phyloP scores from a whole-genome alignment of 1,284 basidiomycete species.

The Sporisorium sorghi region DNA sequence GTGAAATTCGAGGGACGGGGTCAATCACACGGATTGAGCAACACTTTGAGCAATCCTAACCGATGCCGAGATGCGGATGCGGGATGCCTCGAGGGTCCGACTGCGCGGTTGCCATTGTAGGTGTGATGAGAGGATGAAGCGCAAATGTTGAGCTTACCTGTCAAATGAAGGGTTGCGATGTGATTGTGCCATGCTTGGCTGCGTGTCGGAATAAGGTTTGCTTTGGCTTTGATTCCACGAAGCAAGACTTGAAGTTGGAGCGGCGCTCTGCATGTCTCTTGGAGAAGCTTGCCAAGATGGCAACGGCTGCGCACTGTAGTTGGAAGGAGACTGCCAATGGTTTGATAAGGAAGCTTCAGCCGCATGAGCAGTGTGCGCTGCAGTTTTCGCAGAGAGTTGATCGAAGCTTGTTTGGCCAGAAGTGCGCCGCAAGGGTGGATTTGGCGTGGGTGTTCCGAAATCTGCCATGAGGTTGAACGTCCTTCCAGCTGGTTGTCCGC shows the following conservation, averaged over 20 bases:
- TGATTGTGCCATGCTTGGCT: constrained; percentile 7
- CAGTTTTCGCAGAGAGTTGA: background rate
- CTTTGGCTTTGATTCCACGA: constrained; percentile 19
- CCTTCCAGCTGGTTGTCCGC: constrained; percentile 15
- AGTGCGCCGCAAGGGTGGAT: constrained; percentile 15
- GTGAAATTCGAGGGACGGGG: background rate
- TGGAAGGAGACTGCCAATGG: constrained; percentile 4
- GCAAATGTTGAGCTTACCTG: constrained; percentile 18
- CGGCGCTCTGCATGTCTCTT: background rate
- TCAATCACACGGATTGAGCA: background rate
- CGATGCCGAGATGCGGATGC: background rate
- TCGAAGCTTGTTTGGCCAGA: constrained; percentile 14
- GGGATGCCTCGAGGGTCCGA: background rate
- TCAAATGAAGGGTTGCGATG: constrained; percentile 10
- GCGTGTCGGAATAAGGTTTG: constrained; percentile 31
- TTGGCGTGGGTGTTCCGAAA: constrained; percentile 34
- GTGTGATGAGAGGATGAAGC: background rate
- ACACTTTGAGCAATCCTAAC: too few species aligned
- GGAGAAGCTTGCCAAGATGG: constrained; percentile 13
- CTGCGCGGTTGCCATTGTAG: background rate
- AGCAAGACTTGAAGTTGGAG: constrained; percentile 13
- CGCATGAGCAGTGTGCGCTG: background rate
- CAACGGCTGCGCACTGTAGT: constrained; percentile 8
- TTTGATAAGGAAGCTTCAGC: background rate
- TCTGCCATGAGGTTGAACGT: constrained; percentile 46